phyloP scores from a whole-genome alignment of 768 basidiomycete species.

The Mrakia hoshinonis region DNA sequence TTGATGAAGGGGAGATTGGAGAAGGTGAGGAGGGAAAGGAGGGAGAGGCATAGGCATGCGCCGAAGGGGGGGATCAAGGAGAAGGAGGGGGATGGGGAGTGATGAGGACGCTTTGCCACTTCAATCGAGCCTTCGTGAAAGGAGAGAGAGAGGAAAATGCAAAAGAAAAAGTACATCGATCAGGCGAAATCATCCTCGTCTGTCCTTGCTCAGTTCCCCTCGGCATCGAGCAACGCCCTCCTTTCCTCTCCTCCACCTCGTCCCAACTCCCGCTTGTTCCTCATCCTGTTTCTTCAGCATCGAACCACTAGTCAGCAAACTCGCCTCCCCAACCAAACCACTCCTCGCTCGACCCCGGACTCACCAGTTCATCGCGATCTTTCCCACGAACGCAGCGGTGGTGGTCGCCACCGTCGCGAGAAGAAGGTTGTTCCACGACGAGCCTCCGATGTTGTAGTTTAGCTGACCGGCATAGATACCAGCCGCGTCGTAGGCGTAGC shows the following conservation, averaged over 20 bases:
- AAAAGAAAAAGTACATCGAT: no score
- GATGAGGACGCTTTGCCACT: no score
- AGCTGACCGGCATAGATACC: constrained; percentile 35
- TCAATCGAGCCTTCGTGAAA: no score
- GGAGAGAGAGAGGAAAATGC: no score
- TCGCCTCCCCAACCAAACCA: no score
- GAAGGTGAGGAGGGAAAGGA: no score
- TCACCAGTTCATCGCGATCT: constrained; percentile 14
- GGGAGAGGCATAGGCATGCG: no score
- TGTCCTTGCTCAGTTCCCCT: constrained; percentile 2
- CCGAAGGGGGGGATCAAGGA: no score
- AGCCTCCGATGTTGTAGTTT: constrained; percentile 36
- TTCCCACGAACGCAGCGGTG: constrained; percentile 33
- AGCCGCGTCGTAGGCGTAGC: constrained; percentile 35
- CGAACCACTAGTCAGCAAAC: not conserved
- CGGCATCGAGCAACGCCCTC: not conserved
- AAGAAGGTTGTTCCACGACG: constrained; percentile 35
- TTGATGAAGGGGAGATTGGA: no score
- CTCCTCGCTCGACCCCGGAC: not conserved
- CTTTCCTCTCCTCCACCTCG: not conserved
- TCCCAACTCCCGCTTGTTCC: not conserved
- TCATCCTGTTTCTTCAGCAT: not conserved
- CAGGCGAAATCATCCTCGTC: no score
- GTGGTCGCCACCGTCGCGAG: constrained; percentile 32
- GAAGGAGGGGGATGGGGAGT: no score